These are phyloP conservation scores for Gracilaria vermiculophylla DNA, from an alignment of 23 red algal genomes.

Conservation along the genomic window DNA sequence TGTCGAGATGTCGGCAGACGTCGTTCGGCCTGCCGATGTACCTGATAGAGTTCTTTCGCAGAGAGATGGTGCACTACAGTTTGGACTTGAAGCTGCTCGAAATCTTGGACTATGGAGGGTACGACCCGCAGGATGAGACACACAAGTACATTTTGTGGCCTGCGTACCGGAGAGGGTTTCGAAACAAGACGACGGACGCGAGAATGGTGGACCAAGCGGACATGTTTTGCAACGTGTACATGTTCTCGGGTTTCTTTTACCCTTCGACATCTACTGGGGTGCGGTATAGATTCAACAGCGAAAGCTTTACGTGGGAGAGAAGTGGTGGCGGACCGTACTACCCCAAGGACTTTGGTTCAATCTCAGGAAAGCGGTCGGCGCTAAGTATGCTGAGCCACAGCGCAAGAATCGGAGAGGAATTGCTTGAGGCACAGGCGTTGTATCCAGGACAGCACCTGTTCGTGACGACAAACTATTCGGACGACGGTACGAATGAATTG, in stretches of 20 bases:
- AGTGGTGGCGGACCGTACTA: constrained; percentile 52
- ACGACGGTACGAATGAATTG: constrained; percentile 1
- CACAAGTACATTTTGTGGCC: constrained; percentile 35
- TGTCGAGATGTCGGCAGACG: constrained; percentile 37
- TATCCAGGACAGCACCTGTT: constrained; percentile 24
- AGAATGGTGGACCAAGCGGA: constrained; percentile 42
- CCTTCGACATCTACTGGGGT: constrained; percentile 17
- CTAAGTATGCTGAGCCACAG: not conserved
- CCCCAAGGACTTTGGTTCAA: constrained; percentile 18
- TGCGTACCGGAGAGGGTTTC: constrained; percentile 6
- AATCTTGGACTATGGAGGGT: constrained; percentile 52
- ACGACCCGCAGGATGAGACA: constrained; percentile 8
- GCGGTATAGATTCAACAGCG: constrained; percentile 32
- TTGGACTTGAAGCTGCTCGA: constrained; percentile 24
- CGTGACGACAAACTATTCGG: constrained; percentile 39
- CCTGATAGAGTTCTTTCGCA: constrained; percentile 9
- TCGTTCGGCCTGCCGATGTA: constrained; percentile 11
- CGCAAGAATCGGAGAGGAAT: not conserved
- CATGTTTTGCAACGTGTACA: constrained; percentile 70
- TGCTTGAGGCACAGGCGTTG: constrained; percentile 8
- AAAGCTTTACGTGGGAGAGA: constrained; percentile 39
- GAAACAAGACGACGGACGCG: constrained; percentile 22
- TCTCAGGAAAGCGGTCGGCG: not conserved
- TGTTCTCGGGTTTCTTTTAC: constrained; percentile 70
- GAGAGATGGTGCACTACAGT: not conserved